Base-by-base conservation (phyloP, 306 rosid genomes). In the Cicer cuneatum region DNA sequence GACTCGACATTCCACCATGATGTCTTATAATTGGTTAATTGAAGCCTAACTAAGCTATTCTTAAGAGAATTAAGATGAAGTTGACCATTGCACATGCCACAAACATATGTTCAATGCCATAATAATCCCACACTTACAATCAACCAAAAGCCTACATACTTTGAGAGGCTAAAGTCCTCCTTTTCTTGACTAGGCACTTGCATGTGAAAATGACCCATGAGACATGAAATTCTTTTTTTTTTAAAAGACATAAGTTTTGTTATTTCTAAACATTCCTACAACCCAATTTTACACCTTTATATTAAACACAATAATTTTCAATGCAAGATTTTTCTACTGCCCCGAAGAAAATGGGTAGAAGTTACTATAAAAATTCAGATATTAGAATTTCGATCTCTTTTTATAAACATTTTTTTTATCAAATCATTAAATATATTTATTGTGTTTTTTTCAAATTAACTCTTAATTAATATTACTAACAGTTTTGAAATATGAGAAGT, bases 1-100 rank as follows among this genome's bases (percentile, higher is more conserved):
- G 87, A 80, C 84, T 75, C 84, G 40, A 71, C 82, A 83, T 83
- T 74, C 71, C 80, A 82, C 57, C 48, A 59, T 72, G 43, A 11
- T 78, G 12, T 70, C 46, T 82, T 76, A 54, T 83, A 78, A 81
- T 76, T 79, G 42, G 78, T 79, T 46, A 42, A 49, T 69, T 66
- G 54, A 85, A 75, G 42, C 81, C 84, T 62, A 68, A 78, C 74
- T 43, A 39, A 65, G 15, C 16, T 73, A 61, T 10, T 58, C 47
- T 46, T 33, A 35, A 29, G 6, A 72, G 39, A 66, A 82, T 39
- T 48, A 49, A 69, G 39, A 57, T 66, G 39, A 71, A 75, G 84
- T 71, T 80, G 87, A 83, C 82, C 69, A 65, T 6, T 15, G 14
- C 54, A 24, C 65, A 63, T 42, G 13, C 60, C 57, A 46, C 69